These are phyloP conservation scores for Prinsepia uniflora DNA, from an alignment of 306 rosid species.

Conservation along the genomic window DNA sequence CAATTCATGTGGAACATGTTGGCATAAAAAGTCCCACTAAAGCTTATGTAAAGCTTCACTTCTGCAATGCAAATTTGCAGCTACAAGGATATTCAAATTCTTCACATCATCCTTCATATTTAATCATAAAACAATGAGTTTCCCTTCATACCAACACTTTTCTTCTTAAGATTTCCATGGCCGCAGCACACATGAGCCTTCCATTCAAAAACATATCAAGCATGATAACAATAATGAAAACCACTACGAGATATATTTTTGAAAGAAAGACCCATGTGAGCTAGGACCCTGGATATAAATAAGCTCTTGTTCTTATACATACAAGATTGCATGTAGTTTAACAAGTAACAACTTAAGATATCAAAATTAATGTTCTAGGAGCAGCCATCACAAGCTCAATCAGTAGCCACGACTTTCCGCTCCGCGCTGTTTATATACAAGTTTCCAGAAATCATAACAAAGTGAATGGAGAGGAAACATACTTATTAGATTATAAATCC, in stretches of 20 bases:
- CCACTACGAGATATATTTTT: background rate
- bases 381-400: background rate
- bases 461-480: background rate
- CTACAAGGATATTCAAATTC: background rate
- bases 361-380: background rate
- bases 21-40: background rate
- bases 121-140: background rate
- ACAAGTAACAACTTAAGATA: background rate
- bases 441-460: background rate
- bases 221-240: background rate
- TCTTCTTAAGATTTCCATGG: background rate
- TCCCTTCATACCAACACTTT: background rate
- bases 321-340: background rate
- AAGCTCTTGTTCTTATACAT: constrained; percentile 4
- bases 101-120: background rate
- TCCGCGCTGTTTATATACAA: background rate
- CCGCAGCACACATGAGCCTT: constrained; percentile 1
- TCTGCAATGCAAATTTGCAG: background rate
- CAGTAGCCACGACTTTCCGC: background rate
- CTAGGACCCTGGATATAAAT: background rate
- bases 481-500: background rate
- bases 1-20: background rate
- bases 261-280: constrained; percentile 13
- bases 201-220: constrained; percentile 18
- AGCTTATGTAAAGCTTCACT: background rate